A percentile compares a stretch with the other conserved stretches of the same genome.
Evolutionary conservation across 371 early-diverging fungal species (phyloP).

Genomic region (Lichtheimia ornata): DNA sequence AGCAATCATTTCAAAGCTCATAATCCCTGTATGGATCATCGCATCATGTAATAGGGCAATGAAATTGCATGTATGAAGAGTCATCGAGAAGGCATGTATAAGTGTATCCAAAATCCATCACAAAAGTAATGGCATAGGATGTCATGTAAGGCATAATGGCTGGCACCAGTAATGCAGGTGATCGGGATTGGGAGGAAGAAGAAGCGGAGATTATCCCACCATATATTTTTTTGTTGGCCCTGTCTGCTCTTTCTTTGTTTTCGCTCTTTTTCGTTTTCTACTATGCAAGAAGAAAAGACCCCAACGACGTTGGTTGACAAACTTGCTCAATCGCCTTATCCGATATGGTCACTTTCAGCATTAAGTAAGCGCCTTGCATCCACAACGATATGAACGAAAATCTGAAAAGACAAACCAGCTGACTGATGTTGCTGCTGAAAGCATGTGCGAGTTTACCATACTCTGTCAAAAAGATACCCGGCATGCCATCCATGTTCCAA

Average conservation of each 20-base stretch:
- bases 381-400: not conserved
- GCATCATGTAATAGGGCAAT: too few species aligned
- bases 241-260: not conserved
- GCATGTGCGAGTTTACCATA: constrained; percentile 39
- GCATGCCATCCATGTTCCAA: constrained; percentile 44
- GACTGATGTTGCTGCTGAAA: constrained; percentile 8
- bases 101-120: too few species aligned
- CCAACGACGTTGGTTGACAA: constrained; percentile 35
- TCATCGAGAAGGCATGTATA: too few species aligned
- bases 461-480: constrained; percentile 34
- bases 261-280: constrained; percentile 6
- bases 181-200: too few species aligned
- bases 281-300: constrained; percentile 7
- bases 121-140: too few species aligned
- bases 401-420: not conserved
- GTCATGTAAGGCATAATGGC: too few species aligned
- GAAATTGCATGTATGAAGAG: too few species aligned
- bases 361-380: constrained; percentile 27
- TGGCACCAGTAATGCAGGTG: too few species aligned
- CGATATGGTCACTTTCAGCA: constrained; percentile 47
- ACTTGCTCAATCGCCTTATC: constrained; percentile 39
- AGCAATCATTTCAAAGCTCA: too few species aligned
- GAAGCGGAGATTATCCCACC: not conserved
- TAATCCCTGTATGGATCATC: too few species aligned
- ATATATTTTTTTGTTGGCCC: not conserved